phyloP scores from a whole-genome alignment of 2,329 filamentous ascomycete species.

The Sphaerulina populicola region DNA sequence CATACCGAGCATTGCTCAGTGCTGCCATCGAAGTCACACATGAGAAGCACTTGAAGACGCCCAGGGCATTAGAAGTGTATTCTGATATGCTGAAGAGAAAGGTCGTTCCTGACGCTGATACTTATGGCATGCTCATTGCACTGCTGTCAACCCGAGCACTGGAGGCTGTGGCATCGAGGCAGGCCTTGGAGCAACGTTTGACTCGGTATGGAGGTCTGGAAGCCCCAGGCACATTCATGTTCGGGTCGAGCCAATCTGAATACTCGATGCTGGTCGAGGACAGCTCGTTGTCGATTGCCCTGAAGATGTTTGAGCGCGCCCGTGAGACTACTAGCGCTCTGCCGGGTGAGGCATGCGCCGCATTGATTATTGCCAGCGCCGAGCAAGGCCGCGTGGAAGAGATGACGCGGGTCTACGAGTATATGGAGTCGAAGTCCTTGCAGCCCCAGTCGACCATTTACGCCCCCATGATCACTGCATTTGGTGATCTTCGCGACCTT shows the following conservation, averaged over 20 bases:
- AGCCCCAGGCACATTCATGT: constrained; percentile 75
- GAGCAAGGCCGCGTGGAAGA: constrained; percentile 70
- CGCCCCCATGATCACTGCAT: constrained; percentile 90
- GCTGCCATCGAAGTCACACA: constrained; percentile 75
- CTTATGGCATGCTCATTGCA: constrained; percentile 79
- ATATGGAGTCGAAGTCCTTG: constrained; percentile 74
- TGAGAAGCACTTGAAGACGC: constrained; percentile 73
- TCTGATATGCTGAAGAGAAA: constrained; percentile 88
- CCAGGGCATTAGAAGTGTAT: constrained; percentile 90
- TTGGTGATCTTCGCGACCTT: constrained; percentile 71
- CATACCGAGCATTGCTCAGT: constrained; percentile 86
- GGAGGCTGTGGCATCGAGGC: constrained; percentile 66
- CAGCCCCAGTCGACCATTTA: constrained; percentile 74
- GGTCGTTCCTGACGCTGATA: constrained; percentile 71
- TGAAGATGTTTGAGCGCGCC: constrained; percentile 77
- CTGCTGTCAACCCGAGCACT: constrained; percentile 73
- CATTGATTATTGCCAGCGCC: constrained; percentile 80
- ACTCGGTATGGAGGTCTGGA: constrained; percentile 77
- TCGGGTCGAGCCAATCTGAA: constrained; percentile 79
- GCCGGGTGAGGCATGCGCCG: constrained; percentile 72
- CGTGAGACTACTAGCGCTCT: constrained; percentile 55
- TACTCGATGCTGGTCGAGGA: constrained; percentile 80
- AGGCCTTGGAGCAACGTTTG: constrained; percentile 70
- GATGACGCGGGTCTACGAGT: constrained; percentile 83
- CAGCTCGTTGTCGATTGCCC: constrained; percentile 72